These are phyloP conservation scores for Chamaecrista fasciculata DNA, from an alignment of 306 rosid genomes.

Conservation along the genomic window DNA sequence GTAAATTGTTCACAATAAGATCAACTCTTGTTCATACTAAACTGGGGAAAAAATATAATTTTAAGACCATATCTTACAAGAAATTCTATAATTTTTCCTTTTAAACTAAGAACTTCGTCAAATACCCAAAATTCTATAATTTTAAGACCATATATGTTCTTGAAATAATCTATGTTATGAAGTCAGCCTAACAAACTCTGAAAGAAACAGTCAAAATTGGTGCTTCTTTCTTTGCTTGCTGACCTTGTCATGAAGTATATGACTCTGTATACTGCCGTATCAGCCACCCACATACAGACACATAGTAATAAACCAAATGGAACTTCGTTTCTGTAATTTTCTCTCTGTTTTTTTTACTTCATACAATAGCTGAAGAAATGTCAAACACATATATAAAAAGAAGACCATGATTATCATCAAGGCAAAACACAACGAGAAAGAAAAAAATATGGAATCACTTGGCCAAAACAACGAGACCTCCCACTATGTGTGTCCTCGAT, in stretches of 20 bases:
- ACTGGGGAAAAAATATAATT: neutral
- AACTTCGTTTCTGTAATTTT: neutral
- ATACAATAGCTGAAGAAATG: slow-evolving; percentile 1
- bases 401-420: slow-evolving; percentile 26
- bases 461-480: slow-evolving; percentile 47
- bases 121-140: neutral
- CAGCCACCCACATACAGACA: slow-evolving; percentile 25
- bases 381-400: slow-evolving; percentile 12
- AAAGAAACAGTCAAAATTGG: slow-evolving; percentile 37
- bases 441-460: slow-evolving; percentile 49
- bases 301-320: slow-evolving; percentile 24
- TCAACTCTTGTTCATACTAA: neutral
- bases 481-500: slow-evolving; percentile 49
- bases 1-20: neutral
- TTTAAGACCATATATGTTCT: no score
- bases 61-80: neutral
- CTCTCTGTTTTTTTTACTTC: slow-evolving; percentile 5
- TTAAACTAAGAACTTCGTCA: no score
- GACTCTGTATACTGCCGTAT: neutral
- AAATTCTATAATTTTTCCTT: no score
- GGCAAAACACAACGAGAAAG: neutral
- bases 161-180: no score
- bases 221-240: neutral
- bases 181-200: slow-evolving; percentile 23
- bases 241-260: slow-evolving; percentile 43